A percentile compares a stretch with the other conserved stretches of the same genome.
Evolutionary conservation across 495 filamentous ascomycete genomes (phyloP).

Genomic region (Neurospora sublineolata): DNA sequence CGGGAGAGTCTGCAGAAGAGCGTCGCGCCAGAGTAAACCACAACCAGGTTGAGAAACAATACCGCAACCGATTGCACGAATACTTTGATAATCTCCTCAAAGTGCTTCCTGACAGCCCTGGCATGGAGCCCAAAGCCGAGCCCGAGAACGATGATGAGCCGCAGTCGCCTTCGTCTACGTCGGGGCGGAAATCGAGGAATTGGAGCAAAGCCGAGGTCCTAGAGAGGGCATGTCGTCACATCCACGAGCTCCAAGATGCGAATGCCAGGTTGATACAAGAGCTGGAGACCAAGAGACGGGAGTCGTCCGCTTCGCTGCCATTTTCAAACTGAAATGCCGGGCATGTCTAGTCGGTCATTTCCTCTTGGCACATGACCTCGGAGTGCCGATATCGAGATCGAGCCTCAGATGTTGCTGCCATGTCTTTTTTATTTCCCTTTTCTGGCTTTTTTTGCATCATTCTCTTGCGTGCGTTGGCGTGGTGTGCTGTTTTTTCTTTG

Average conservation of each 20-base stretch:
- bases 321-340: background rate
- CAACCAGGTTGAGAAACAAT: conserved; percentile 23
- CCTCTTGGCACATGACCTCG: background rate
- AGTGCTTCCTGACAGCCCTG: conserved; percentile 10
- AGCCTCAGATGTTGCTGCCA: background rate
- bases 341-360: background rate
- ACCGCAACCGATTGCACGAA: conserved; percentile 19
- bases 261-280: background rate
- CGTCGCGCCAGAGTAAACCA: conserved; percentile 16
- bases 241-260: background rate
- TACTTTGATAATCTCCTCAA: conserved; percentile 19
- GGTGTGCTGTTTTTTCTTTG: background rate
- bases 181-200: background rate
- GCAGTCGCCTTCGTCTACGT: background rate
- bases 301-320: background rate
- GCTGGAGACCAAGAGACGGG: background rate
- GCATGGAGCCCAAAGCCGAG: background rate
- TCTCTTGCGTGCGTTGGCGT: background rate
- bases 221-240: conserved; percentile 15
- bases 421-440: background rate
- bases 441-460: background rate
- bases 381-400: background rate
- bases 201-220: conserved; percentile 23
- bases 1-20: conserved; percentile 13
- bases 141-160: background rate